Base-by-base conservation (phyloP, 2,329 filamentous ascomycete genomes). In the Huntiella omanensis region DNA sequence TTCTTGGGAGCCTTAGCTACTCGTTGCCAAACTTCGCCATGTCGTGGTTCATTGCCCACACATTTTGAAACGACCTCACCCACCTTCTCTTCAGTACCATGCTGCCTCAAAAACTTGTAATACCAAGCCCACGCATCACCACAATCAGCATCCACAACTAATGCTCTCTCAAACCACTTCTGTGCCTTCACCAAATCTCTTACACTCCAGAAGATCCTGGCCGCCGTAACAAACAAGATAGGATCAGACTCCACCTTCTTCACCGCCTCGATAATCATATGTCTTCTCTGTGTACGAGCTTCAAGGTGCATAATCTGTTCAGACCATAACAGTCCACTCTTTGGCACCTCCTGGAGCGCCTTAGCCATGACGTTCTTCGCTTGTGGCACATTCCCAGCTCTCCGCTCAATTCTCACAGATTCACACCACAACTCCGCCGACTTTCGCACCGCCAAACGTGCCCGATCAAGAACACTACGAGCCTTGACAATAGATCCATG, bases 41-140 rank as follows among this genome's bases (percentile, higher is more conserved):
- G 86, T 55, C 79, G 77, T 3, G 92, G 92, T 61, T 96, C 91
- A 48, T 78, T 87, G 42, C 80, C 64, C 32, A 82, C 69, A 54
- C 83, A 87, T 64, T 93, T 94, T 48, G 68, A 69, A 4, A 94
- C 60, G 32, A 95, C 80, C 58, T 96, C 91, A 28, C 69, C 73
- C 56, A 81, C 71, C 77, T 96, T 98, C 67, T 94, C 88, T 48
- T 85, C 80, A 4, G 86, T 95, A 7, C 91, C 92, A 63, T 98
- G 87, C 67, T 95, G 84, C 54, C 77, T 60, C 53, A 96, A 58
- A 60, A 96, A 98, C 61, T 88, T 87, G 62, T 86, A 91, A 62
- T 95, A 98, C 88, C 88, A 98, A 15, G 86, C 88, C 92, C 92
- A 98, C 8, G 78, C 83, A 64, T 98, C 92, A 43, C 91, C 91